Percentiles rank a stretch among this genome's conserved stretches.
These are phyloP conservation scores for Phytophthora cryptogea DNA, from an alignment of 352 stramenopile species.

Conservation along the genomic window DNA sequence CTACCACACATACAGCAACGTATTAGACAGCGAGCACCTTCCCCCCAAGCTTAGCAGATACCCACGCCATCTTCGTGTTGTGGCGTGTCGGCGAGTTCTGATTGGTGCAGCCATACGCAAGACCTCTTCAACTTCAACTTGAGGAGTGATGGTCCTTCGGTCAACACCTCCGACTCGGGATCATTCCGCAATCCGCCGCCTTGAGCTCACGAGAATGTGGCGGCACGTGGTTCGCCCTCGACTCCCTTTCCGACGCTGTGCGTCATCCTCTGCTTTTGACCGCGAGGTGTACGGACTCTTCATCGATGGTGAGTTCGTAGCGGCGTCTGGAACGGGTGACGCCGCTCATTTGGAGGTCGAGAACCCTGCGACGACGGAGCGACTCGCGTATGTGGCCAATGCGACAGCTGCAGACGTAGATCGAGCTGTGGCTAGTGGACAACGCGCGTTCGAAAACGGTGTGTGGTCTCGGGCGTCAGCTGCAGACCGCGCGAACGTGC, in stretches of 20 bases:
- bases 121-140: slow-evolving; percentile 14
- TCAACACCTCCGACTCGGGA: neutral
- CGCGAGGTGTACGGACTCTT: slow-evolving; percentile 50
- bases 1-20: slow-evolving; percentile 8
- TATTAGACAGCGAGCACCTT: neutral
- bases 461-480: slow-evolving; percentile 38
- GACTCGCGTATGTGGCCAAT: slow-evolving; percentile 40
- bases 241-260: neutral
- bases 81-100: neutral
- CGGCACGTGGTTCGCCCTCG: neutral
- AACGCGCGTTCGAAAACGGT: slow-evolving; percentile 38
- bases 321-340: slow-evolving; percentile 27
- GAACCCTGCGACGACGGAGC: slow-evolving; percentile 55
- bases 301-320: slow-evolving; percentile 42
- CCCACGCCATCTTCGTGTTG: neutral
- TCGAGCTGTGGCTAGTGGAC: slow-evolving; percentile 35
- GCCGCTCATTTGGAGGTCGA: slow-evolving; percentile 38
- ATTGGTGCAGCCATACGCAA: slow-evolving; percentile 14
- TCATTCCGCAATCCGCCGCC: slow-evolving; percentile 14
- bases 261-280: slow-evolving; percentile 32
- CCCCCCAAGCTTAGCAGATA: neutral
- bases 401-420: slow-evolving; percentile 44
- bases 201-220: slow-evolving; percentile 17
- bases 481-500: slow-evolving; percentile 40
- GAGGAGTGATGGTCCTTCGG: slow-evolving; percentile 16